Percentiles rank a stretch among this genome's conserved stretches.
Evolutionary conservation across 139 green algal species (phyloP).

Genomic region (Coccomyxa sp.): DNA sequence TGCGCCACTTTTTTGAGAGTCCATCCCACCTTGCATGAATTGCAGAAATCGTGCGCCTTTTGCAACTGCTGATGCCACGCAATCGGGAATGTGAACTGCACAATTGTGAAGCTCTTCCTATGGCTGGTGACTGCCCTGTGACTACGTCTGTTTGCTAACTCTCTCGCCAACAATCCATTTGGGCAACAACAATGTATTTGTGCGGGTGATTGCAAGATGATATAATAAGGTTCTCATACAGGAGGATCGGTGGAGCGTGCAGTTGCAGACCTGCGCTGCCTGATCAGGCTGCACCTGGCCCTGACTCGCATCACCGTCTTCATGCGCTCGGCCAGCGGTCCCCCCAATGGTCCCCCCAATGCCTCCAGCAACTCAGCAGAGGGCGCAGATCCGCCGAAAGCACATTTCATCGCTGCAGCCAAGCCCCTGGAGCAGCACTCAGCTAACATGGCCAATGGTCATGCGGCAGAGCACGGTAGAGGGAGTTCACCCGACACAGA

Average conservation of each 20-base stretch:
- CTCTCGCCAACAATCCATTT: too few relatives aligned
- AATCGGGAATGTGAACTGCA: neutral
- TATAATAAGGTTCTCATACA: too few relatives aligned
- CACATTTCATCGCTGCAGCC: neutral
- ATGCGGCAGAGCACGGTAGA: neutral
- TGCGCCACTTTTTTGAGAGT: neutral
- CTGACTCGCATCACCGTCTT: neutral
- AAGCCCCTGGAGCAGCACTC: neutral
- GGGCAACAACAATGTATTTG: too few relatives aligned
- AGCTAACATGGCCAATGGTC: neutral
- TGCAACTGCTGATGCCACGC: neutral
- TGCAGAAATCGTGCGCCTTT: too few relatives aligned
- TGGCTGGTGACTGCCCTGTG: neutral
- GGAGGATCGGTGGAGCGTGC: neutral
- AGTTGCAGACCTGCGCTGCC: neutral
- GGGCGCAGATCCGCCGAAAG: neutral
- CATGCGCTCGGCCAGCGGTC: neutral
- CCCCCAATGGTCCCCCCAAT: too few relatives aligned
- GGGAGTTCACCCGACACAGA: neutral
- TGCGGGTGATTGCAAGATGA: too few relatives aligned
- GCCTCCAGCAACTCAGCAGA: neutral
- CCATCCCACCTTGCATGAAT: neutral
- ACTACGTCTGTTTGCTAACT: neutral
- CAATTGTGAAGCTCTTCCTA: too few relatives aligned
- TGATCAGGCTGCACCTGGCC: neutral